A percentile compares a stretch with the other conserved stretches of the same genome.
Conservation (phyloP, 2,329 filamentous ascomycete genomes). For the Trichophyton equinum region DNA sequence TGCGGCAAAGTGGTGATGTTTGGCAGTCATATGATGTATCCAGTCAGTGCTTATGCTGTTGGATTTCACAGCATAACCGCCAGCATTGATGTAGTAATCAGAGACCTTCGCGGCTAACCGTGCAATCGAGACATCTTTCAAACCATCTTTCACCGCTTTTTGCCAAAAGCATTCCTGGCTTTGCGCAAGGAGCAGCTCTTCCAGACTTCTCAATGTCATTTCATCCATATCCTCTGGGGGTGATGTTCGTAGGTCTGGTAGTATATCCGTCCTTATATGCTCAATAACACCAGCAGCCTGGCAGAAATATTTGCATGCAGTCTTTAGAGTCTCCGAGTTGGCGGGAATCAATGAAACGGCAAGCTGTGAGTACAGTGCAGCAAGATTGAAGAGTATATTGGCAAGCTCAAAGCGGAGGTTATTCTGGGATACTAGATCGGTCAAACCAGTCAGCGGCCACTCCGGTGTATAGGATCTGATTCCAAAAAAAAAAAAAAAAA, state of each 20-base stretch:
- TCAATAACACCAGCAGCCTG: slow-evolving; percentile 71
- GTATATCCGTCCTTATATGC: slow-evolving; percentile 61
- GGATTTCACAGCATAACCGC: slow-evolving; percentile 77
- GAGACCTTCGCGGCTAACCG: slow-evolving; percentile 84
- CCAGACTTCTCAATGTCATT: slow-evolving; percentile 69
- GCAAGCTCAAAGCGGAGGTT: slow-evolving; percentile 71
- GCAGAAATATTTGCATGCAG: slow-evolving; percentile 81
- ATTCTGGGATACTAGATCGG: slow-evolving; percentile 43
- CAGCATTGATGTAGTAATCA: slow-evolving; percentile 74
- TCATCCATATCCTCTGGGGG: slow-evolving; percentile 94
- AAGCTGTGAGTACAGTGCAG: slow-evolving; percentile 84
- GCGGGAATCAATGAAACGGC: slow-evolving; percentile 67
- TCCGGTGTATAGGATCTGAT: neutral
- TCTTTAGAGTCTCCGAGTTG: slow-evolving; percentile 70
- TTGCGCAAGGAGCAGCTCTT: slow-evolving; percentile 76
- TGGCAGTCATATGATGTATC: slow-evolving; percentile 96
- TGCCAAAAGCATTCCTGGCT: slow-evolving; percentile 98
- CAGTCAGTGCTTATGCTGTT: slow-evolving; percentile 83
- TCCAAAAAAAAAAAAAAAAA: neutral
- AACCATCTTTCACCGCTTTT: slow-evolving; percentile 83
- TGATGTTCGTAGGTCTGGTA: slow-evolving; percentile 70
- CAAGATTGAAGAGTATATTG: slow-evolving; percentile 87
- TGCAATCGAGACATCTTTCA: slow-evolving; percentile 85
- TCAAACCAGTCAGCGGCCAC: neutral
- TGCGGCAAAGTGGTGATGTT: slow-evolving; percentile 92